These are phyloP conservation scores for Aspergillus asperescens DNA, from an alignment of 495 filamentous ascomycete species.

Conservation along the genomic window DNA sequence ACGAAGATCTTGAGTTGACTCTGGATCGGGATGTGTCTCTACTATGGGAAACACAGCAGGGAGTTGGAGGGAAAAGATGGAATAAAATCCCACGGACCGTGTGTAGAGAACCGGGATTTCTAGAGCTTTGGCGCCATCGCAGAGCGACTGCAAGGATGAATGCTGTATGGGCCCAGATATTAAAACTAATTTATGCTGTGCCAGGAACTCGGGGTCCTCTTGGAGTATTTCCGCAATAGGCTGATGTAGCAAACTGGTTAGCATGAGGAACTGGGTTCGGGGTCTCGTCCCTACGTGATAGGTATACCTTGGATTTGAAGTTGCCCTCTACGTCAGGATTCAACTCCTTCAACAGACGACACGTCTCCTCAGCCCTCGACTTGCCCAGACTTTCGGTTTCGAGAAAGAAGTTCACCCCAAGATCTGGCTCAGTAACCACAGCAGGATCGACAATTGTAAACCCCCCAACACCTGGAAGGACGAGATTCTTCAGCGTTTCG, in stretches of 20 bases:
- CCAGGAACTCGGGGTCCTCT: slow-evolving; percentile 42
- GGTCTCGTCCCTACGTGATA: neutral
- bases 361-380: slow-evolving; percentile 72
- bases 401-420: slow-evolving; percentile 96
- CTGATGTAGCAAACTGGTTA: slow-evolving; percentile 23
- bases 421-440: slow-evolving; percentile 69
- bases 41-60: slow-evolving; percentile 83
- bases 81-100: slow-evolving; percentile 84
- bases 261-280: neutral
- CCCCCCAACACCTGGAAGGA: slow-evolving; percentile 87
- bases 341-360: slow-evolving; percentile 73
- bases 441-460: slow-evolving; percentile 88
- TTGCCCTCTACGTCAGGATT: slow-evolving; percentile 90
- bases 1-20: slow-evolving; percentile 78
- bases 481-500: slow-evolving; percentile 93
- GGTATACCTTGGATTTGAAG: slow-evolving; percentile 44
- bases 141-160: slow-evolving; percentile 53
- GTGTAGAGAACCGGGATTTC: slow-evolving; percentile 74
- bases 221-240: slow-evolving; percentile 34
- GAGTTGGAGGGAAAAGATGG: slow-evolving; percentile 71
- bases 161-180: slow-evolving; percentile 63
- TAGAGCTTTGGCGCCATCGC: slow-evolving; percentile 51
- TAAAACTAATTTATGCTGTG: slow-evolving; percentile 66
- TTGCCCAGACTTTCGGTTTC: slow-evolving; percentile 72
- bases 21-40: slow-evolving; percentile 90